phyloP scores from a whole-genome alignment of 768 basidiomycete species.

The Podaxis rugospora region DNA sequence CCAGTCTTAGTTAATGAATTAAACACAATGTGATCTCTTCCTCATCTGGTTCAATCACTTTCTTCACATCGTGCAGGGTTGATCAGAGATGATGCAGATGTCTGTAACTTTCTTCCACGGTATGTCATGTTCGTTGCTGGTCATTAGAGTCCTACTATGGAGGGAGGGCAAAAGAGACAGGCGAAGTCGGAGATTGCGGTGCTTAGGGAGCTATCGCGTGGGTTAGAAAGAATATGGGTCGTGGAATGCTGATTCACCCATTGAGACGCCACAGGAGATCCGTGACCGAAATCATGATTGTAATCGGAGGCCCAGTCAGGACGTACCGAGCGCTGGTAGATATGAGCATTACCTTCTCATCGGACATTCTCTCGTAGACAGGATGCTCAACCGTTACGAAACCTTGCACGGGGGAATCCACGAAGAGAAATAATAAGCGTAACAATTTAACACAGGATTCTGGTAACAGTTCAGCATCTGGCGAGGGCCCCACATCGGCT shows the following conservation, averaged over 20 bases:
- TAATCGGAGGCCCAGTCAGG: not conserved
- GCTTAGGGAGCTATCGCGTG: constrained; percentile 38
- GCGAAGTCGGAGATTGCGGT: no score
- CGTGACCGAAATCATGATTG: not conserved
- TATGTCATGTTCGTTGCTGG: no score
- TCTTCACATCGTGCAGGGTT: constrained; percentile 22
- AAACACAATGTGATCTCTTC: constrained; percentile 23
- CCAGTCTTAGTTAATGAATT: no score
- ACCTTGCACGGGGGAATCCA: no score
- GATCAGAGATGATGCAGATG: constrained; percentile 24
- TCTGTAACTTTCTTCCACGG: no score
- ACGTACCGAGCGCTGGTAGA: constrained; percentile 59
- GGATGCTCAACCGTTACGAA: constrained; percentile 30
- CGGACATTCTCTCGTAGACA: constrained; percentile 48
- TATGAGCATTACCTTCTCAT: constrained; percentile 59
- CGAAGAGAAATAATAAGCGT: no score
- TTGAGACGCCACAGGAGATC: constrained; percentile 35
- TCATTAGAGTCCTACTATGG: no score
- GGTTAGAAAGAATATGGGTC: constrained; percentile 44
- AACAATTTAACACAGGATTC: no score
- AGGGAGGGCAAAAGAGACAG: no score
- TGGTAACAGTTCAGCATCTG: no score
- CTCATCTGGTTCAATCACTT: constrained; percentile 13
- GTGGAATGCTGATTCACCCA: constrained; percentile 44
- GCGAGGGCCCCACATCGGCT: no score